phyloP scores from a whole-genome alignment of 2,329 filamentous ascomycete species.

The Ophiostoma piceae region DNA sequence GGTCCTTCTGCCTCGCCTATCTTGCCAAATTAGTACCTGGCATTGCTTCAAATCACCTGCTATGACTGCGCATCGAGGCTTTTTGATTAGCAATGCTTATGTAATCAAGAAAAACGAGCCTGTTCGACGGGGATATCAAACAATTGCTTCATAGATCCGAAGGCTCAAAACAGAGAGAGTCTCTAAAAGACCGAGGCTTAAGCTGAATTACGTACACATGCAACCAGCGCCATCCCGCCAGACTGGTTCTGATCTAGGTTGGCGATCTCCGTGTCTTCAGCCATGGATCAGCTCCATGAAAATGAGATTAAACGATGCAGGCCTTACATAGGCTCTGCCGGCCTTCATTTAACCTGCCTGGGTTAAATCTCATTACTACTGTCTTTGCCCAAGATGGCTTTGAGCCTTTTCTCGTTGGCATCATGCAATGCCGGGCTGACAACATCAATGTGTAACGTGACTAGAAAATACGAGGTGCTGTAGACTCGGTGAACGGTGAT shows the following conservation, averaged over 20 bases:
- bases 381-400: neutral
- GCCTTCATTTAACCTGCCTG: neutral
- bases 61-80: too few relatives aligned
- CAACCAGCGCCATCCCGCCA: too few relatives aligned
- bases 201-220: too few relatives aligned
- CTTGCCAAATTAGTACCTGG: too few relatives aligned
- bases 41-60: too few relatives aligned
- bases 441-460: neutral
- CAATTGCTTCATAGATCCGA: too few relatives aligned
- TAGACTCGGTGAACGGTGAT: neutral
- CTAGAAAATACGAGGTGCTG: neutral
- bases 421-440: neutral
- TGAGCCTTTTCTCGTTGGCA: neutral
- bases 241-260: neutral
- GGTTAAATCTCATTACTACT: neutral
- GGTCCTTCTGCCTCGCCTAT: too few relatives aligned
- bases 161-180: too few relatives aligned
- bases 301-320: neutral
- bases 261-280: neutral
- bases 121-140: too few relatives aligned
- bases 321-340: neutral
- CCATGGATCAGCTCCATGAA: neutral
- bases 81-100: too few relatives aligned
- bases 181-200: too few relatives aligned
- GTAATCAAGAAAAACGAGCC: too few relatives aligned